A percentile compares a stretch with the other conserved stretches of the same genome.
Conservation (phyloP, 2,329 filamentous ascomycete genomes). For the Mycosphaerella arachidis region DNA sequence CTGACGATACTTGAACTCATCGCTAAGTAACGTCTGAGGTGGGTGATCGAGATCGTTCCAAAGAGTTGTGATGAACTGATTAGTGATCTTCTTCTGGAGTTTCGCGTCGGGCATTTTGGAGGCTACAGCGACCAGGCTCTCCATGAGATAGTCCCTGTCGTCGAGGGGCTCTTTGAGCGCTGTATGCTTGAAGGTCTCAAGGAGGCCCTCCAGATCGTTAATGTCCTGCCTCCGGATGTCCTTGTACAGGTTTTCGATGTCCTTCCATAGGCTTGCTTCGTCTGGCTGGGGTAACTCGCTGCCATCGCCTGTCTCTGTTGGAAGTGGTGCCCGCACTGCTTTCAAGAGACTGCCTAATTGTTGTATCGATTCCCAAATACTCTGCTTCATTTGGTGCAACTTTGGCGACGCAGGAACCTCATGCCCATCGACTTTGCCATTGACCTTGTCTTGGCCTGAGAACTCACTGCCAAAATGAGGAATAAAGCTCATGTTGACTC, state of each 20-base stretch:
- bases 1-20: conserved; percentile 45
- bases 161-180: conserved; percentile 50
- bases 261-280: conserved; percentile 20
- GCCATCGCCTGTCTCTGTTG: conserved; percentile 43
- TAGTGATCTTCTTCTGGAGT: conserved; percentile 39
- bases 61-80: conserved; percentile 42
- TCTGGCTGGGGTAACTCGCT: conserved; percentile 34
- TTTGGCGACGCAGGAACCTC: conserved; percentile 18
- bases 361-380: conserved; percentile 24
- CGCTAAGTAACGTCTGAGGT: conserved; percentile 41
- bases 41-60: conserved; percentile 49
- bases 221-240: conserved; percentile 25
- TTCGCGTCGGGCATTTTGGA: conserved; percentile 40
- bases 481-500: conserved; percentile 4
- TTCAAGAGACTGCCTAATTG: conserved; percentile 29
- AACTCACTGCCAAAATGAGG: conserved; percentile 1
- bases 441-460: background rate
- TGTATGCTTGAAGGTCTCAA: conserved; percentile 36
- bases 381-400: conserved; percentile 23
- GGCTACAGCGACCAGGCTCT: conserved; percentile 49
- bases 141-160: conserved; percentile 61
- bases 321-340: conserved; percentile 31
- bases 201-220: conserved; percentile 32
- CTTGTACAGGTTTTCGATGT: conserved; percentile 21
- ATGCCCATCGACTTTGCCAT: conserved; percentile 3